Evolutionary conservation across 192 early-diverging fungal species (phyloP), one percentile per base, ranked within the genome.

Genomic region (Gorgonomyces haynaldii): DNA sequence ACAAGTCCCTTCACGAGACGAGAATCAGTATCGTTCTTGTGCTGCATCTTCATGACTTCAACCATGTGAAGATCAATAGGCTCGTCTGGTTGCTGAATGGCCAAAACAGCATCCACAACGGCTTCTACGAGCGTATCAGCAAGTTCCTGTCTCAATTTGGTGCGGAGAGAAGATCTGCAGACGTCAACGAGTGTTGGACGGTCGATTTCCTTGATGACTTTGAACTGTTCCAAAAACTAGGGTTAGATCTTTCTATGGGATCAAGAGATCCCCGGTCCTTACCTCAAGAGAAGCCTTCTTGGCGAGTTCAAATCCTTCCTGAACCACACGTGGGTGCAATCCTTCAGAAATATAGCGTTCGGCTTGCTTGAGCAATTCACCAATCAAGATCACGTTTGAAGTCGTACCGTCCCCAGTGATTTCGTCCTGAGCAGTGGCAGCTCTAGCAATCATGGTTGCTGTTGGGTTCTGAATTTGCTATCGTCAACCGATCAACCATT

Each of bases 381-480:
- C 96, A 39, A 98, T 92, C 26, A 97, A 70, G 37, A 98, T 72
- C 7, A 98, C 93, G 55, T 97, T 86, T 9, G 89, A 89, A 2
- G 96, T 98, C 16, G 96, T 98, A 39, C 96, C 96, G 52, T 98
- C 96, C 34, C 96, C 96, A 22, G 93, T 96, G 30, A 97, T 83
- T 55, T 98, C 96, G 70, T 98, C 96, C 68, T 98, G 96, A 21
- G 93, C 93, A 17, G 91, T 96, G 1, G 96, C 91, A n/a, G 96
- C 88, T 13, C 91, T 79, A 19, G 96, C 96, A 64, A 98, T 96
- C 96, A 98, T 98, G 47, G 87, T 85, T 19, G 96, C 96, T 2
- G 92, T 95, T 4, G 96, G 96, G 66, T 98, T 91, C 84, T 95
- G 92, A 67, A 98, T 98, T 92, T 98, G 96, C 89, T 89, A 49